A percentile compares a stretch with the other conserved stretches of the same genome.
phyloP scores from a whole-genome alignment of 768 basidiomycete genomes.

The Tremella fuciformis region DNA sequence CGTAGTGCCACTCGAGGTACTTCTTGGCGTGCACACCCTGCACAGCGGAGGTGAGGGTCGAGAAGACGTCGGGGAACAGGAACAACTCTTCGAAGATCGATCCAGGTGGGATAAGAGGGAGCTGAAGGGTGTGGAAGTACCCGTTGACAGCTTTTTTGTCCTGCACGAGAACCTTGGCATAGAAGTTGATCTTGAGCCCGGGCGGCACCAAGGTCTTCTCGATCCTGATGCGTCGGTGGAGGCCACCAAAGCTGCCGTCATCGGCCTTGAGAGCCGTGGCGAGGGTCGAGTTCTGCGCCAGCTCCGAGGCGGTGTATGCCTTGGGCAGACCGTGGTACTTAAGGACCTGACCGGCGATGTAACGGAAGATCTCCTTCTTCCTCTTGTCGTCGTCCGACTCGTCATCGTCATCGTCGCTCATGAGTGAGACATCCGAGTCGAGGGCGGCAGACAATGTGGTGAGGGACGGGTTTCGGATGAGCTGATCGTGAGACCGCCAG shows the following conservation, averaged over 20 bases:
- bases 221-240: slow-evolving; percentile 43
- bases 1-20: slow-evolving; percentile 50
- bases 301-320: slow-evolving; percentile 51
- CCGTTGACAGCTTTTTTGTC: slow-evolving; percentile 60
- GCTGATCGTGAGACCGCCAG: slow-evolving; percentile 9
- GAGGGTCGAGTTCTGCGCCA: slow-evolving; percentile 61
- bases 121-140: slow-evolving; percentile 59
- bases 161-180: slow-evolving; percentile 53
- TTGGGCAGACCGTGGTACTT: slow-evolving; percentile 61
- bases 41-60: slow-evolving; percentile 60
- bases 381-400: slow-evolving; percentile 52
- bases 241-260: slow-evolving; percentile 45
- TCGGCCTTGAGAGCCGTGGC: slow-evolving; percentile 50
- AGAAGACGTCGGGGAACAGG: slow-evolving; percentile 52
- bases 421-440: slow-evolving; percentile 29
- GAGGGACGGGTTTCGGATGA: slow-evolving; percentile 37
- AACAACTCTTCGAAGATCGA: slow-evolving; percentile 50
- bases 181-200: slow-evolving; percentile 57
- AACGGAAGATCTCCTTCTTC: slow-evolving; percentile 60
- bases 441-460: slow-evolving; percentile 27
- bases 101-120: slow-evolving; percentile 57
- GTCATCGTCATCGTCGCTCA: slow-evolving; percentile 31
- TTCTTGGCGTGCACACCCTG: slow-evolving; percentile 58
- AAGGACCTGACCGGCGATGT: slow-evolving; percentile 59
- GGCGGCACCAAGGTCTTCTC: slow-evolving; percentile 49